phyloP scores from a whole-genome alignment of 2,329 filamentous ascomycete species.

The Colletotrichum agaves region DNA sequence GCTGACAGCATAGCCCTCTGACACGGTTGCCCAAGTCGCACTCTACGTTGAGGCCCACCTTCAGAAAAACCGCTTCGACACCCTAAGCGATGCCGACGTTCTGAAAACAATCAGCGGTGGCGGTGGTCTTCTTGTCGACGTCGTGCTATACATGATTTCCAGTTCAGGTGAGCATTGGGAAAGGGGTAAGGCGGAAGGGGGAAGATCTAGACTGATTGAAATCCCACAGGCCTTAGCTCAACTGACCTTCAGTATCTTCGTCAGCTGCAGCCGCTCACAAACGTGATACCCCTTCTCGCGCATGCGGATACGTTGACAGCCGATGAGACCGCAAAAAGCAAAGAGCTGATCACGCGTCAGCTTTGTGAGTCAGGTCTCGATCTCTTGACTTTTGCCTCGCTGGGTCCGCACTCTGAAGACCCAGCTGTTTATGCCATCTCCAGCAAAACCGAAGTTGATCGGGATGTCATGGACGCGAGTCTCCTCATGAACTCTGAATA shows the following conservation, averaged over 20 bases:
- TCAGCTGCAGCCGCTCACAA: conserved; percentile 77
- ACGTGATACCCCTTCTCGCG: conserved; percentile 85
- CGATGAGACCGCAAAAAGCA: conserved; percentile 67
- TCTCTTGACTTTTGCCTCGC: conserved; percentile 73
- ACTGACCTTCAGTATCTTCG: conserved; percentile 77
- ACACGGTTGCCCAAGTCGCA: conserved; percentile 68
- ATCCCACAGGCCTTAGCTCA: conserved; percentile 51
- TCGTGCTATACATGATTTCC: conserved; percentile 83
- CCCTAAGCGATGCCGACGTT: conserved; percentile 79
- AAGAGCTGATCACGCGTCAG: conserved; percentile 67
- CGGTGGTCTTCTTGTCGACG: conserved; percentile 86
- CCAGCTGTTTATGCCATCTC: conserved; percentile 78
- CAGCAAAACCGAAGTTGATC: conserved; percentile 75
- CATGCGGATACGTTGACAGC: conserved; percentile 76
- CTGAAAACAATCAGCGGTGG: conserved; percentile 82
- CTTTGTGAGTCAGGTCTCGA: conserved; percentile 68
- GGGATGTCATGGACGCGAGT: conserved; percentile 91
- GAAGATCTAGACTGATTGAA: conserved; percentile 35
- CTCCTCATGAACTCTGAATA: conserved; percentile 94
- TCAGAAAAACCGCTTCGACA: conserved; percentile 67
- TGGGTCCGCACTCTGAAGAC: conserved; percentile 42
- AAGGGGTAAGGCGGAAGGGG: too few relatives aligned
- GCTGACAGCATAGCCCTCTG: conserved; percentile 51
- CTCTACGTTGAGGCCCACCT: conserved; percentile 80
- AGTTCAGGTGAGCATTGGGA: conserved; percentile 69